Evolutionary conservation across 2,329 filamentous ascomycete genomes (phyloP).

Genomic region (Fusarium buharicum): DNA sequence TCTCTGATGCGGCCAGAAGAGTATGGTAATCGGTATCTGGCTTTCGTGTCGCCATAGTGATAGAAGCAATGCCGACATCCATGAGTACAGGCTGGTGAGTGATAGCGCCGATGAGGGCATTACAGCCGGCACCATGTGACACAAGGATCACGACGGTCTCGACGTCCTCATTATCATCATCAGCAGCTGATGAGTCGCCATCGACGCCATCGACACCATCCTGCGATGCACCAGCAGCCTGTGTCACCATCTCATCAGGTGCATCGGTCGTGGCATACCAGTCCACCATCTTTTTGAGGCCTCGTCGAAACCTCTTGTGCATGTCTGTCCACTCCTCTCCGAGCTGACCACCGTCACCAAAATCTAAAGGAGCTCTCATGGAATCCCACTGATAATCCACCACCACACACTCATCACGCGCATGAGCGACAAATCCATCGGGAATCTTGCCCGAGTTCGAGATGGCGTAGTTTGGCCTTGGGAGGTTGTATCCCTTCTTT

Average conservation of each 20-base stretch:
- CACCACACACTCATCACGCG: slow-evolving; percentile 83
- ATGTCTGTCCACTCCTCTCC: slow-evolving; percentile 96
- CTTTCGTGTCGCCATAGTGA: slow-evolving; percentile 85
- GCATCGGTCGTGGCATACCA: slow-evolving; percentile 77
- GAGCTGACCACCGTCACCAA: slow-evolving; percentile 87
- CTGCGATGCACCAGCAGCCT: slow-evolving; percentile 26
- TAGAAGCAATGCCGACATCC: slow-evolving; percentile 87
- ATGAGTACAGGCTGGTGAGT: slow-evolving; percentile 91
- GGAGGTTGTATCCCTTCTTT: slow-evolving; percentile 73
- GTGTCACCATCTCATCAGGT: slow-evolving; percentile 63
- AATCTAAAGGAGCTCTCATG: slow-evolving; percentile 78
- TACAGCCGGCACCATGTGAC: slow-evolving; percentile 95
- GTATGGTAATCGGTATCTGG: slow-evolving; percentile 54
- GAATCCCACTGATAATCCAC: slow-evolving; percentile 99
- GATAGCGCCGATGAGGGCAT: slow-evolving; percentile 91
- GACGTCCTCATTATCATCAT: slow-evolving; percentile 68
- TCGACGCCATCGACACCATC: slow-evolving; percentile 49
- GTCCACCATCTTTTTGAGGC: slow-evolving; percentile 79
- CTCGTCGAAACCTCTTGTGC: slow-evolving; percentile 88
- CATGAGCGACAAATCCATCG: slow-evolving; percentile 87
- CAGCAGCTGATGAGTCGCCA: slow-evolving; percentile 50
- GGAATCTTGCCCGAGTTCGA: slow-evolving; percentile 85
- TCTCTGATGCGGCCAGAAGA: slow-evolving; percentile 46
- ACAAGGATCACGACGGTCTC: slow-evolving; percentile 88
- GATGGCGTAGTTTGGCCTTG: slow-evolving; percentile 83